Conservation (phyloP, 2,329 filamentous ascomycete species). For the Xylariomycetidae sp. region DNA sequence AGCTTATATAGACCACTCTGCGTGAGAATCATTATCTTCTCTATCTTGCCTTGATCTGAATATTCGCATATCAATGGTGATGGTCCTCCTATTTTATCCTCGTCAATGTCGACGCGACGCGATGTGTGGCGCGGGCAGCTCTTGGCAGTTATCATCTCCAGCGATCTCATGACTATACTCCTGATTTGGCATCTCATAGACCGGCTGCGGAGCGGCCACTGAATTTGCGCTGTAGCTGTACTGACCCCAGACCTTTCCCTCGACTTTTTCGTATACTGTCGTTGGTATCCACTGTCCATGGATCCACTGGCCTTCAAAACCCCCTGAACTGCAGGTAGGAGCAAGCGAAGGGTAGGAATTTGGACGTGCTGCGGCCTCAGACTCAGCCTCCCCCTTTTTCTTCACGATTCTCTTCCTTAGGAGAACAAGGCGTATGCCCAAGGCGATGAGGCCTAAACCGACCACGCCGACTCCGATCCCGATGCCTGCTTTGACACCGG, state of each 20-base stretch:
- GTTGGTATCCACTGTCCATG: slow-evolving; percentile 6
- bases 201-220: slow-evolving; percentile 5
- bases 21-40: too few species aligned
- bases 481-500: slow-evolving; percentile 10
- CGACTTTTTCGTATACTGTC: background rate
- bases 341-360: slow-evolving; percentile 4
- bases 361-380: slow-evolving; percentile 4
- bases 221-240: background rate
- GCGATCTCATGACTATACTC: slow-evolving; percentile 10
- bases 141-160: slow-evolving; percentile 1
- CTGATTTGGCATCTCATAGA: slow-evolving; percentile 22
- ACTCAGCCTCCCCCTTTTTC: slow-evolving; percentile 5
- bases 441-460: slow-evolving; percentile 17
- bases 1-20: too few species aligned
- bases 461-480: slow-evolving; percentile 23
- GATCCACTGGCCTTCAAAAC: slow-evolving; percentile 3
- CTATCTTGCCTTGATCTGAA: too few species aligned
- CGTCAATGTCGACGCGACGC: too few species aligned
- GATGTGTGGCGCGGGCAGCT: too few species aligned
- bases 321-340: slow-evolving; percentile 6
- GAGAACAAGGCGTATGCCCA: slow-evolving; percentile 14
- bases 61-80: too few species aligned
- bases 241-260: background rate
- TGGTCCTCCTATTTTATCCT: too few species aligned
- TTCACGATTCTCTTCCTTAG: slow-evolving; percentile 4